These are phyloP conservation scores for Xylariaceae sp. DNA, from an alignment of 2,329 filamentous ascomycete species.

Conservation along the genomic window DNA sequence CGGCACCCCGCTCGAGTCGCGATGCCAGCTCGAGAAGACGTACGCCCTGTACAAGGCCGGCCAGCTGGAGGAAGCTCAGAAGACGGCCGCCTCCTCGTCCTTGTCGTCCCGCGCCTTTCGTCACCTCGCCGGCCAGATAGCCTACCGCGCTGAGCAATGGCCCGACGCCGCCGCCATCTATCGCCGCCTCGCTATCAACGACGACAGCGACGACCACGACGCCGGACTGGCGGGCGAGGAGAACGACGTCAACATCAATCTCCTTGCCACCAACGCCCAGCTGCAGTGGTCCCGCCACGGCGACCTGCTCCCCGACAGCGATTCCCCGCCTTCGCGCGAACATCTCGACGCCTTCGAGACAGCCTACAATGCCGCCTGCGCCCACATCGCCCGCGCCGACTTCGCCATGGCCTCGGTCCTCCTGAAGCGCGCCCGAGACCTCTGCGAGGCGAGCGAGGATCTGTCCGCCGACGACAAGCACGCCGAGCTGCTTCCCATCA, in stretches of 20 bases:
- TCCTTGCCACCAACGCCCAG: constrained; percentile 69
- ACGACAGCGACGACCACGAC: constrained; percentile 10
- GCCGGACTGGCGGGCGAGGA: constrained; percentile 57
- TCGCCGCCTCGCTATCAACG: constrained; percentile 48
- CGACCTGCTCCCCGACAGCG: constrained; percentile 46
- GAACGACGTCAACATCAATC: constrained; percentile 74
- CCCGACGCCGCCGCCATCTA: constrained; percentile 64
- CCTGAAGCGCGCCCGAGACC: constrained; percentile 65
- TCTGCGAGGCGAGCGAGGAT: constrained; percentile 73
- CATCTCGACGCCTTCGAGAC: constrained; percentile 77
- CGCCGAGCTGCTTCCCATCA: constrained; percentile 71
- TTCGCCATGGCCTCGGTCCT: constrained; percentile 63
- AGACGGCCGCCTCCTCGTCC: constrained; percentile 35
- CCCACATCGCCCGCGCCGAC: constrained; percentile 67
- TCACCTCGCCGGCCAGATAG: constrained; percentile 63
- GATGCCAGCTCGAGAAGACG: constrained; percentile 66
- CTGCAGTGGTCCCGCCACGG: constrained; percentile 64
- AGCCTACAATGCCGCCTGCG: constrained; percentile 77
- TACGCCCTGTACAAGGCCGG: constrained; percentile 85
- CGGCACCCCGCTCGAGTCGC: constrained; percentile 57
- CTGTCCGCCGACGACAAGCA: constrained; percentile 71
- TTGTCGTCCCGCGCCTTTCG: constrained; percentile 36
- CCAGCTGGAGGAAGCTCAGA: constrained; percentile 61
- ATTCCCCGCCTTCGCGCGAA: constrained; percentile 55
- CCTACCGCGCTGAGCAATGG: constrained; percentile 75